Evolutionary conservation across 306 rosid genomes (phyloP).

Genomic region (Rosa rugosa): DNA sequence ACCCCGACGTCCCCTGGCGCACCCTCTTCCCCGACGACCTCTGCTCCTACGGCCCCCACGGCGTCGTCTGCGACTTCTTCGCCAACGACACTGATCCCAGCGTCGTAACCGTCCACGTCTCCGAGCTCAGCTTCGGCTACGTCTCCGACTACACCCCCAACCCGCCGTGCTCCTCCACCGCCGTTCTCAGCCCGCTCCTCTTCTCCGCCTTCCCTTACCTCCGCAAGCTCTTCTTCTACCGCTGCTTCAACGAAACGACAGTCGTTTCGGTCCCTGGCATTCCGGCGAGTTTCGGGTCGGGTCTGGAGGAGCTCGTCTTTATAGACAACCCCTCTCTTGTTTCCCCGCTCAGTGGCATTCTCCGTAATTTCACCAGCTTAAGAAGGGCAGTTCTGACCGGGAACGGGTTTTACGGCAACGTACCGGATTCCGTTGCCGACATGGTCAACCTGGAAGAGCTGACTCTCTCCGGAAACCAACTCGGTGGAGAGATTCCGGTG

Average conservation of each 20-base stretch:
- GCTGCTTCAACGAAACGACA: constrained; percentile 55
- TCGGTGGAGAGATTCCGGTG: constrained; percentile 43
- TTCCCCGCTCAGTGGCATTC: constrained; percentile 28
- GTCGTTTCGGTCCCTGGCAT: constrained; percentile 35
- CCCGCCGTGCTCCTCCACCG: constrained; percentile 63
- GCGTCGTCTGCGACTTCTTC: constrained; percentile 56
- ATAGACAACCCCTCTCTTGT: constrained; percentile 62
- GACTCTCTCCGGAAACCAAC: constrained; percentile 57
- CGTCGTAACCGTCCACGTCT: constrained; percentile 41
- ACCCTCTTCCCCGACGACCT: constrained; percentile 58
- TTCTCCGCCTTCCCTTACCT: constrained; percentile 60
- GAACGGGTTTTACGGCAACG: constrained; percentile 52
- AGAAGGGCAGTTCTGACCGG: constrained; percentile 55
- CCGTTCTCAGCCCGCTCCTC: constrained; percentile 53
- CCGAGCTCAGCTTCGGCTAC: constrained; percentile 67
- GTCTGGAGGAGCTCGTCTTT: constrained; percentile 66
- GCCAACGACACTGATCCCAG: neutral
- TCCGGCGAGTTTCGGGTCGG: constrained; percentile 17
- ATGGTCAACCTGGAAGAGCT: constrained; percentile 56
- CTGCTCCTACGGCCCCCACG: constrained; percentile 69
- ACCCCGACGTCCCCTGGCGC: constrained; percentile 67
- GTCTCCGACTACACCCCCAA: constrained; percentile 67
- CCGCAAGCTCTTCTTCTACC: constrained; percentile 74
- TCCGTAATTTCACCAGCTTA: constrained; percentile 48
- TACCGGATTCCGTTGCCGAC: constrained; percentile 27